Conservation (phyloP, 1,139 yeast genomes). For the Candida sanyaensis region DNA sequence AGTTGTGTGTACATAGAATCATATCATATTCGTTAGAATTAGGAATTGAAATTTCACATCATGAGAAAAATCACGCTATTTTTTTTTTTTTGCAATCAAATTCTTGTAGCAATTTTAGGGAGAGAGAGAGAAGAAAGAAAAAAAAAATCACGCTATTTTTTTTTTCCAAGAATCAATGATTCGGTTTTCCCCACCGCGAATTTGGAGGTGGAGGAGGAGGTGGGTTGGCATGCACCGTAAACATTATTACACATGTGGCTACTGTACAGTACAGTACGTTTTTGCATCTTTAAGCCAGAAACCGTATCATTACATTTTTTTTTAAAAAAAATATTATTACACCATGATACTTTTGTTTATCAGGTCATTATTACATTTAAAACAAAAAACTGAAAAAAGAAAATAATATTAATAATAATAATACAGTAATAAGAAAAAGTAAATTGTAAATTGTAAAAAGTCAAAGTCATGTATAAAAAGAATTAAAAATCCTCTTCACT, state of each 20-base stretch:
- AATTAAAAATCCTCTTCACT: neutral
- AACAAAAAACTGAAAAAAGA: no score
- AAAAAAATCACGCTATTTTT: no score
- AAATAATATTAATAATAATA: neutral
- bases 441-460: neutral
- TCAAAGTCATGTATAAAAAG: constrained; percentile 3
- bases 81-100: no score
- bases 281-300: constrained; percentile 1
- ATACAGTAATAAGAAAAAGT: neutral
- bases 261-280: neutral
- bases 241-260: neutral
- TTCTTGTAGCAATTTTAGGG: no score
- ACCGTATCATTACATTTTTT: neutral
- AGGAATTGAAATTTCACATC: no score
- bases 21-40: no score
- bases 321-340: constrained; percentile 1
- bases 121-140: no score
- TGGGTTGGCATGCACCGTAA: neutral
- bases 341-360: neutral
- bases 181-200: no score
- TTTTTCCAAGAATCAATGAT: no score
- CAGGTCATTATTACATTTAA: neutral
- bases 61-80: no score
- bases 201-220: neutral
- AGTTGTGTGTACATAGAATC: no score